Evolutionary conservation across 2,329 filamentous ascomycete genomes (phyloP), one percentile per base, ranked within the genome.

Genomic region (Alternaria brassicae): DNA sequence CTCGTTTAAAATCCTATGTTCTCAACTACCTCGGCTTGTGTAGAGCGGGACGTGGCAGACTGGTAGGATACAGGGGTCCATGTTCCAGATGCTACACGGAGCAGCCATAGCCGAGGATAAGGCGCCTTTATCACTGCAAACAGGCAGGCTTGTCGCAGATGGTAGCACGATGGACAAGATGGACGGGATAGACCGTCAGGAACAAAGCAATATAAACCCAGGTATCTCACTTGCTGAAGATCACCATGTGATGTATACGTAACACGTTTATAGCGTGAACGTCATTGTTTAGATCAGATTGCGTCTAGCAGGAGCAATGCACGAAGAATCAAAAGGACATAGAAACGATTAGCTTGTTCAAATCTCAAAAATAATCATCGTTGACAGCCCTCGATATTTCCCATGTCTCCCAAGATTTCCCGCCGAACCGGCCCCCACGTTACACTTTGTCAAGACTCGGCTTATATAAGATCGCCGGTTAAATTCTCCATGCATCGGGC

Each of bases 141-240:
- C 51, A 45, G 37, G 30, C 15, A 36, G 48, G 2, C 28, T 13
- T 39, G 30, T 53, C n/a, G 40, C 23, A 12, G 30, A 28, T 15
- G 19, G 32, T 44, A 53, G 34, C 19, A 47, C 27, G 45, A 30
- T 45, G 52, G 55, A 44, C 39, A 44, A 50, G 44, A 58, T 32
- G 39, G 42, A 49, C 44, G 42, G 53, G 44, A 53, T 27, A 45
- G 48, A 58, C 49, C 48, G 58, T 42, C 17, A 61, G 50, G 49
- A 56, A 45, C 39, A 58, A 48, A 54, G 32, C 50, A 58, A 61
- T 53, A 47, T 34, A 44, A 53, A 44, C 30, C 37, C n/a, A 54
- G 51, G 56, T 50, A 58, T 49, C 44, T 37, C 21, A n/a, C 44
- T 36, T 12, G 17, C 19, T 4, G 44, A 36, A 48, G 19, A n/a